A percentile compares a stretch with the other conserved stretches of the same genome.
phyloP scores from a whole-genome alignment of 2,329 filamentous ascomycete genomes.

The Eutypa lata region DNA sequence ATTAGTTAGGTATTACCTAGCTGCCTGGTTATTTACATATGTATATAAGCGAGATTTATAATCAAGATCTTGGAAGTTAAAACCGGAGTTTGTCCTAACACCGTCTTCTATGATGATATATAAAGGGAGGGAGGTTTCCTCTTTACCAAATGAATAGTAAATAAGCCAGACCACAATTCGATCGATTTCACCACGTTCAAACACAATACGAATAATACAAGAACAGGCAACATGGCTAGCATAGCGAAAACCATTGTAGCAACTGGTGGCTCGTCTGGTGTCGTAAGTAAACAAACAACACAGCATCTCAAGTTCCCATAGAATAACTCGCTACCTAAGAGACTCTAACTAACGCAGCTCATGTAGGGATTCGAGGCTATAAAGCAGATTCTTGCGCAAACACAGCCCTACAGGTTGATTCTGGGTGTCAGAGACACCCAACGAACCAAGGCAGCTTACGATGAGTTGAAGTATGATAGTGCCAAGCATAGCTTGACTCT shows the following conservation, averaged over 20 bases:
- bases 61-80: no score
- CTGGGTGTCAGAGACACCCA: constrained; percentile 46
- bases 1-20: no score
- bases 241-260: constrained; percentile 48
- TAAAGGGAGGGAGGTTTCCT: no score
- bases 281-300: constrained; percentile 32
- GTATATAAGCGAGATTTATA: no score
- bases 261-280: constrained; percentile 47
- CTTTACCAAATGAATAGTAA: no score
- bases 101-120: no score
- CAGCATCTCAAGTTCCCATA: background rate
- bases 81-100: no score
- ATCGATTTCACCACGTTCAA: no score
- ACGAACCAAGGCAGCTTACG: constrained; percentile 38
- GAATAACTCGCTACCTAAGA: background rate
- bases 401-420: constrained; percentile 45
- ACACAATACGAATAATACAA: no score
- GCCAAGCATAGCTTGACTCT: constrained; percentile 39
- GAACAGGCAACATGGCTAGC: constrained; percentile 29
- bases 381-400: constrained; percentile 45
- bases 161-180: no score
- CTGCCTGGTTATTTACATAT: no score
- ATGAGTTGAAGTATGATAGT: constrained; percentile 38
- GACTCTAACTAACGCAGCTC: background rate
- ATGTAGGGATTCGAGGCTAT: constrained; percentile 50